Base-by-base conservation (phyloP, 2,329 filamentous ascomycete genomes). In the Sarocladium strictum region DNA sequence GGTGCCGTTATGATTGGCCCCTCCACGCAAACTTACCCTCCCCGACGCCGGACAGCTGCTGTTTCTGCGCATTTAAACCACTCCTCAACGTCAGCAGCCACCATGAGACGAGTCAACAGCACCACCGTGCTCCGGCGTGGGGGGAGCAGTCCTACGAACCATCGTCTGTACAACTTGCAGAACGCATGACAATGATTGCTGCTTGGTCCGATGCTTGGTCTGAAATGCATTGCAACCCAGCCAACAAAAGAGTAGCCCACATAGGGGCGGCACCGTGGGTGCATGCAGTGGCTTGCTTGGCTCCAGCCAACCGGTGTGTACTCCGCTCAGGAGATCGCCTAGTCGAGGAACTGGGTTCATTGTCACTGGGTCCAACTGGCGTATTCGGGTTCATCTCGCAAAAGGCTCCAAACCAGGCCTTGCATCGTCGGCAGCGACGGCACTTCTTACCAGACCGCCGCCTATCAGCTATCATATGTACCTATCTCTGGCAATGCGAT, bases 241-340 rank as follows among this genome's bases (percentile, higher is more conserved):
- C 27, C 29, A 9, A 19, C 6, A 38, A n/a, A 51, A 3, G 3
- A 3, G 12, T 11, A 33, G 27, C 47, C 47, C 47, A 51, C 27
- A 35, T 35, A n/a, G 27, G 17, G 23, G 27, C 27, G 27, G 26
- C 26, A 51, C 17, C 47, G 47, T 51, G 47, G 27, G 47, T 35
- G 26, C 47, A 51, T 51, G 47, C 47, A 51, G 47, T 33, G 27
- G 47, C 47, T 35, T 32, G 27, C 47, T 51, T 51, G 47, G 47
- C 47, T 12, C n/a, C 24, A 12, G 43, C 24, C 43, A 43, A 23
- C 40, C 40, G 21, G 17, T 15, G 21, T 24, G 3, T 26, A 24
- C 23, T 29, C 23, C 43, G 43, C 43, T 47, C 27, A 24, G 27
- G 24, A 47, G 43, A 47, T 47, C 43, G 43, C 24, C 43, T 47